phyloP scores from a whole-genome alignment of 1,139 yeast genomes.

The Suhomyces coccinellae region DNA sequence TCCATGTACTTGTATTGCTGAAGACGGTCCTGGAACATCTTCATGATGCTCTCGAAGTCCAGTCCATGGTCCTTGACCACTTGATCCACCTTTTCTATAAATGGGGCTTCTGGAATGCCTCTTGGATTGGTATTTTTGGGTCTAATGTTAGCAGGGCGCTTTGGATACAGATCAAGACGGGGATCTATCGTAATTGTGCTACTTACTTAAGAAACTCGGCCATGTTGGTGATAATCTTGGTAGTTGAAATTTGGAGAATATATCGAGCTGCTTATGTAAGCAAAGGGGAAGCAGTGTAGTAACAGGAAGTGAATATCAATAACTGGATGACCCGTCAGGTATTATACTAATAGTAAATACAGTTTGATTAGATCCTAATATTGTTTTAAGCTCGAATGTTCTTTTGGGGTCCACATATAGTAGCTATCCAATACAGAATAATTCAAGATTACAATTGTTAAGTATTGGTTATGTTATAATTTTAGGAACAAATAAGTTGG shows the following conservation, averaged over 20 bases:
- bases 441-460: no score
- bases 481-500: no score
- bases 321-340: no score
- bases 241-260: neutral
- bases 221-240: conserved; percentile 10
- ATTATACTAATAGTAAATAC: no score
- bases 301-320: no score
- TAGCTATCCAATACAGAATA: no score
- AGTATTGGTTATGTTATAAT: no score
- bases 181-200: neutral
- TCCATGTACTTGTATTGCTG: conserved; percentile 88
- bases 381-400: no score
- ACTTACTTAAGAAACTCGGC: conserved; percentile 20
- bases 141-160: conserved; percentile 33
- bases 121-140: conserved; percentile 71
- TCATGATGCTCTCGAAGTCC: conserved; percentile 71
- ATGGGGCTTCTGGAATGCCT: conserved; percentile 97
- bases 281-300: no score
- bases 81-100: conserved; percentile 80
- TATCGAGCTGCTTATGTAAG: neutral
- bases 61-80: conserved; percentile 61
- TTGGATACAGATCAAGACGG: no score
- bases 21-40: conserved; percentile 73
- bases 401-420: no score
- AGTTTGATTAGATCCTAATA: no score